Conservation (phyloP, 2,329 filamentous ascomycete genomes). For the Tolypocladium paradoxum region DNA sequence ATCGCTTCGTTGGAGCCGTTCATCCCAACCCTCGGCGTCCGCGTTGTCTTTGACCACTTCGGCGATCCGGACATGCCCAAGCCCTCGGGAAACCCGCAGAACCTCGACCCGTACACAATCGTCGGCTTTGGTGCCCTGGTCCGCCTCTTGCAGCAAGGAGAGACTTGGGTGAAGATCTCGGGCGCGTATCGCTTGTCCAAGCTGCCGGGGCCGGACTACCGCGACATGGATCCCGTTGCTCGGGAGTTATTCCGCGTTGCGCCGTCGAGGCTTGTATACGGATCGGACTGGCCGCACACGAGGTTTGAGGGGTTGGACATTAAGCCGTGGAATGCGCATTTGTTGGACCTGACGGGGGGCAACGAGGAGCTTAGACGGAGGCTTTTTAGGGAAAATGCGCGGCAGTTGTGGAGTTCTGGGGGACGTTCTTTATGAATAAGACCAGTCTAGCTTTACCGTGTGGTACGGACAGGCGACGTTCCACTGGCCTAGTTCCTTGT, state of each 20-base stretch:
- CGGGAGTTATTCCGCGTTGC: constrained; percentile 35
- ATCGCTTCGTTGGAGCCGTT: not conserved
- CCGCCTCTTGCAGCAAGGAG: constrained; percentile 31
- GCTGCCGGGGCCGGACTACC: constrained; percentile 23
- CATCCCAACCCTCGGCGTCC: not conserved
- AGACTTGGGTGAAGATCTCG: constrained; percentile 47
- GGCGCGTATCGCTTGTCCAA: constrained; percentile 44
- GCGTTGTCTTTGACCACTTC: constrained; percentile 1
- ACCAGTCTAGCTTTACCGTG: no score
- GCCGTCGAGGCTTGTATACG: constrained; percentile 39
- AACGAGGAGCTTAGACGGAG: not conserved
- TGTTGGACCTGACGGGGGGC: not conserved
- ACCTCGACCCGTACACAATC: constrained; percentile 10
- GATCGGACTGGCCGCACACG: constrained; percentile 56
- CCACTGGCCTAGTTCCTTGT: no score
- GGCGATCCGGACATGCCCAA: not conserved
- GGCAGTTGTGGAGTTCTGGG: not conserved
- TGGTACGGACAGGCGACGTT: no score
- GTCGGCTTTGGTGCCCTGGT: constrained; percentile 10
- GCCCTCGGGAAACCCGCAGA: not conserved
- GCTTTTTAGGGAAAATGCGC: not conserved
- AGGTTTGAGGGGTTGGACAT: constrained; percentile 47
- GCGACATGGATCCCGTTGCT: constrained; percentile 35
- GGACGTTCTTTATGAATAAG: not conserved
- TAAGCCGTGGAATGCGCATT: constrained; percentile 12